Evolutionary conservation across 768 basidiomycete genomes (phyloP).

Genomic region (Coprinopsis cinerea): DNA sequence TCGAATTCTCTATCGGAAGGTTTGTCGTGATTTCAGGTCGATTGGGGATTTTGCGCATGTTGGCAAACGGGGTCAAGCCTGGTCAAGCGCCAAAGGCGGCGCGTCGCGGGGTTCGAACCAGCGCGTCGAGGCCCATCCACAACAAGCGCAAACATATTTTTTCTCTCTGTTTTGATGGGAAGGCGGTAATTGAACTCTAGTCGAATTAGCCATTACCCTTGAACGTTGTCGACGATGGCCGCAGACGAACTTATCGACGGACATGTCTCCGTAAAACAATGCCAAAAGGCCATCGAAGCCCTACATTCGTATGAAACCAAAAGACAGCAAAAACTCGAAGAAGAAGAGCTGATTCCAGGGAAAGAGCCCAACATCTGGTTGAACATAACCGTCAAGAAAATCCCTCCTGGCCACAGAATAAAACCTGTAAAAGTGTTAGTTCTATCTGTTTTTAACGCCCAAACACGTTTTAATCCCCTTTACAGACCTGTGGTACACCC

Average conservation of each 20-base stretch:
- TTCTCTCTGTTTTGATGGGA: background rate
- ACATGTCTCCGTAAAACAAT: slow-evolving; percentile 68
- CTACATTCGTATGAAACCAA: slow-evolving; percentile 68
- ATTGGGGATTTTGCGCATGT: no score
- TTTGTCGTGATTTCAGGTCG: no score
- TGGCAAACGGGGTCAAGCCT: no score
- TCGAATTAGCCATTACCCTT: background rate
- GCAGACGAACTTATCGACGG: slow-evolving; percentile 56
- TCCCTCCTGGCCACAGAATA: slow-evolving; percentile 65
- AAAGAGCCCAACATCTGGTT: slow-evolving; percentile 90
- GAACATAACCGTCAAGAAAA: slow-evolving; percentile 79
- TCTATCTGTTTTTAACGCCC: background rate
- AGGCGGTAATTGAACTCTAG: background rate
- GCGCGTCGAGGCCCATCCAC: no score
- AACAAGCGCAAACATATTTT: slow-evolving; percentile 1
- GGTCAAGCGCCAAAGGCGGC: no score
- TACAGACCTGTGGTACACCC: slow-evolving; percentile 72
- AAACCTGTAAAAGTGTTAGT: slow-evolving; percentile 85
- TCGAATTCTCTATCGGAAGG: no score
- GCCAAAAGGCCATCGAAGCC: slow-evolving; percentile 71
- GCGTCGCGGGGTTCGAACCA: no score
- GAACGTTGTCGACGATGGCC: slow-evolving; percentile 28
- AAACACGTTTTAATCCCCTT: slow-evolving; percentile 9
- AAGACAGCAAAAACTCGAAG: slow-evolving; percentile 56
- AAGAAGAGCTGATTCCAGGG: slow-evolving; percentile 67